Base-by-base conservation (phyloP, 768 basidiomycete species). In the Paxillus involutus region DNA sequence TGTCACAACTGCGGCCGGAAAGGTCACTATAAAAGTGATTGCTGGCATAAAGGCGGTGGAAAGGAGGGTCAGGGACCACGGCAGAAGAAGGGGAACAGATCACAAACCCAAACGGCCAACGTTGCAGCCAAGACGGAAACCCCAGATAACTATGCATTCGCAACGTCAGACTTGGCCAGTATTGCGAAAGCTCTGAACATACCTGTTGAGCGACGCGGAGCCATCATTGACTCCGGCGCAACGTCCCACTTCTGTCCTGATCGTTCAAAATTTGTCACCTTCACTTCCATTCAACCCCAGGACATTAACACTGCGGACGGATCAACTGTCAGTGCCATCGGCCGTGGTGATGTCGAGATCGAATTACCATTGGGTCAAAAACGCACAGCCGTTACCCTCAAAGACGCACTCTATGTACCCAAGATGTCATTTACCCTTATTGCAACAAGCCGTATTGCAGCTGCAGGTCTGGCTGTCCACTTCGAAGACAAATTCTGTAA, bases 41-140 rank as follows among this genome's bases (percentile, higher is more conserved):
- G 49, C 13, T 50, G 51, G 51, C 29, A 17, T 12, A 30, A 14
- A 19, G 51, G 51, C 2, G 49, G 49, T 2, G 39, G 49, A 5
- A 50, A 52, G 7, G 51, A 52, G 11, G 51, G 51, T 4, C 51
- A 52, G 39, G 44, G 51, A 9, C 49, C 49, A 29, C 21, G 3
- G 12, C 49, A 52, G 43, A 35, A 44, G 21, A 52, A 46, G 11
- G 29, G 33, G 5, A 30, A 43, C 19, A 3, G 30, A 43, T 32
- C 39, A n/a, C 39, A 40, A 16, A 40, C 6, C 16, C 39, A 40
- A 40, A n/a, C 4, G 14, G 39, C 39, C 39, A 40, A 40, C n/a
- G 39, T 17, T 9, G 19, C 37, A 16, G 16, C 39, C 16, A 35
- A 5, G 6, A 8, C 16, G 6, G 42, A 46, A 12, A 6, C 32